Conservation (phyloP, 495 filamentous ascomycete genomes). For the Hypoxylon fragiforme region DNA sequence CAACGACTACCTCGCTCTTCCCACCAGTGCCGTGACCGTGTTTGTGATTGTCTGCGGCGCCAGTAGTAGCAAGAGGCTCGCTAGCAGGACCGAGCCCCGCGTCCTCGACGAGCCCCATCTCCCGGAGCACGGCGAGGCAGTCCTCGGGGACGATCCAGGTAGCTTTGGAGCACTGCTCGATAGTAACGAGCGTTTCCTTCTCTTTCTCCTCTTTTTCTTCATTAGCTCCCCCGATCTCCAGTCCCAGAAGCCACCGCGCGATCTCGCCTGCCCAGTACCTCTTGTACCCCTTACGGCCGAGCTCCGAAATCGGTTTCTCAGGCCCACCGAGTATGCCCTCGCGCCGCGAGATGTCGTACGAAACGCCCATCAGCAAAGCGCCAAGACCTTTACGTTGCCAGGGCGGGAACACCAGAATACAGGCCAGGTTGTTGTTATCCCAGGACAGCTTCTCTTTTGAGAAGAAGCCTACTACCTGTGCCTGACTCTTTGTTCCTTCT, state of each 20-base stretch:
- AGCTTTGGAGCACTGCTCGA: conserved; percentile 51
- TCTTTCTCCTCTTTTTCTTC: conserved; percentile 7
- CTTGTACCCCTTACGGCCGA: conserved; percentile 78
- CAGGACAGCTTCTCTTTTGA: conserved; percentile 98
- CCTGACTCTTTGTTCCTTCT: conserved; percentile 3
- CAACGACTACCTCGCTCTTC: conserved; percentile 3
- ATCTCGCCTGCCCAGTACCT: conserved; percentile 84
- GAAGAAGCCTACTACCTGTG: conserved; percentile 88
- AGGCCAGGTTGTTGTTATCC: conserved; percentile 98
- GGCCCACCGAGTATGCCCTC: conserved; percentile 88
- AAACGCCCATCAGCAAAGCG: conserved; percentile 86
- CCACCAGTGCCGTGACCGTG: conserved; percentile 18
- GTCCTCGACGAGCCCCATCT: conserved; percentile 74
- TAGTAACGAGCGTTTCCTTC: conserved; percentile 40
- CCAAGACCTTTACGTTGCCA: conserved; percentile 91
- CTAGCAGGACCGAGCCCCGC: conserved; percentile 51
- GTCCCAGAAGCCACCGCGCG: conserved; percentile 61
- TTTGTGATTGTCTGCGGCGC: conserved; percentile 1
- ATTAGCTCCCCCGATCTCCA: conserved; percentile 37
- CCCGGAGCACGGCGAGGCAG: conserved; percentile 73
- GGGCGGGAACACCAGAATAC: conserved; percentile 93
- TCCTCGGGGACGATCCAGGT: conserved; percentile 85
- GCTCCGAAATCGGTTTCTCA: conserved; percentile 86
- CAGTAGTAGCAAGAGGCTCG: conserved; percentile 15
- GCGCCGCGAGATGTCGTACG: conserved; percentile 86